phyloP scores from a whole-genome alignment of 768 basidiomycete genomes.

The Cubamyces lactineus region DNA sequence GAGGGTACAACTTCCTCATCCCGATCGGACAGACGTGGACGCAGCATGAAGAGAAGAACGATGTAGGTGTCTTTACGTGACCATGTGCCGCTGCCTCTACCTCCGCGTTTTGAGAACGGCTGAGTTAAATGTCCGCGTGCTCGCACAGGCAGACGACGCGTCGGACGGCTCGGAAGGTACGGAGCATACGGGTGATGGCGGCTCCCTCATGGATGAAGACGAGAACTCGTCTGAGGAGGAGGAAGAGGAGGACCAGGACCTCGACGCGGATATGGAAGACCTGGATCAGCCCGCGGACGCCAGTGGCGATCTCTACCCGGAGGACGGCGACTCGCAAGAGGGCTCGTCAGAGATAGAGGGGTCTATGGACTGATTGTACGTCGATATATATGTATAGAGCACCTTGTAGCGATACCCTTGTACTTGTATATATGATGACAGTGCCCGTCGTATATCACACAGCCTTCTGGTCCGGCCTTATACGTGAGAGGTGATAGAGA shows the following conservation, averaged over 20 bases:
- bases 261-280: constrained; percentile 69
- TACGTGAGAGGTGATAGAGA: too few species aligned
- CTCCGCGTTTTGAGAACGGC: not conserved
- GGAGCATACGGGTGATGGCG: constrained; percentile 43
- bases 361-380: not conserved
- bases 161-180: constrained; percentile 36
- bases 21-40: constrained; percentile 77
- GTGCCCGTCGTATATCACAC: too few species aligned
- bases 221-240: constrained; percentile 43
- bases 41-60: constrained; percentile 83
- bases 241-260: constrained; percentile 51
- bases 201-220: constrained; percentile 41
- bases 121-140: not conserved
- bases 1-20: constrained; percentile 68
- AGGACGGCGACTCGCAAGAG: constrained; percentile 39
- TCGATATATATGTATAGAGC: not conserved
- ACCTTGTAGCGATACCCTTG: not conserved
- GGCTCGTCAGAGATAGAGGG: constrained; percentile 11
- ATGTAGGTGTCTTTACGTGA: constrained; percentile 48
- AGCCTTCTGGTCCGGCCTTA: too few species aligned
- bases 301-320: constrained; percentile 46
- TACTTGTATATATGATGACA: not conserved
- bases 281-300: constrained; percentile 46
- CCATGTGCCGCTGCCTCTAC: not conserved
- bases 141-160: constrained; percentile 40